Base-by-base conservation (phyloP, 306 rosid species). In the Acacia melanoxylon region DNA sequence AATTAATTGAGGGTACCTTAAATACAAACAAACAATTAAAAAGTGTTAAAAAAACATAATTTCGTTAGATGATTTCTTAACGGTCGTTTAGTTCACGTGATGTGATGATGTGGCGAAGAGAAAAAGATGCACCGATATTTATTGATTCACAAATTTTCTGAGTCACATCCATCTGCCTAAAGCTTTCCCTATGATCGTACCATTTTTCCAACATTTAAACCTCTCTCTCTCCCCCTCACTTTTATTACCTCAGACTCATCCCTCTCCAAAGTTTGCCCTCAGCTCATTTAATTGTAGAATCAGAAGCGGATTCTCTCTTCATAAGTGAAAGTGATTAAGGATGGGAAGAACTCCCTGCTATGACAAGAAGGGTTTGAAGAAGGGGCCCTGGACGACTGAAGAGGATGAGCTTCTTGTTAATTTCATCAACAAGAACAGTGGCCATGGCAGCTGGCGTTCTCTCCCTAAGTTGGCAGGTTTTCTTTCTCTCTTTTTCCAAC, bases 391-490 rank as follows among this genome's bases (percentile, higher is more conserved):
- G 99, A 87, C 97, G 3, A 25, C 89, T 56, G 99, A 96, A 79
- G 99, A 96, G 71, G 99, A 96, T 83, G 97, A 94, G 85, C 46
- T 87, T 83, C 97, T 96, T 68, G 88, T 91, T 17, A 79, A 87
- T 41, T 96, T 52, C 83, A 96, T 96, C 76, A 92, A 85, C 71
- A 87, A 92, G 16, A 92, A 96, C 80, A 92, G 95, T 73, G 99
- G 99, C 68, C 98, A 96, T 81, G 99, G 99, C 56, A 96, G 99
- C 87, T 94, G 99, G 99, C 91, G 98, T 80, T 87, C 92, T 83
- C 99, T 96, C 29, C 99, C 99, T 19, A 92, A 92, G 88, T 91
- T 90, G 84, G 99, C 99, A 96, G 99, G 99, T 95, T 63, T 77
- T 62, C 22, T 61, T 66, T 83, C 19, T 17, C 24, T 73, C 35